Evolutionary conservation across 805 yeast genomes (phyloP), one percentile per base, ranked within the genome.

Genomic region (Metschnikowia baotianmanensis): DNA sequence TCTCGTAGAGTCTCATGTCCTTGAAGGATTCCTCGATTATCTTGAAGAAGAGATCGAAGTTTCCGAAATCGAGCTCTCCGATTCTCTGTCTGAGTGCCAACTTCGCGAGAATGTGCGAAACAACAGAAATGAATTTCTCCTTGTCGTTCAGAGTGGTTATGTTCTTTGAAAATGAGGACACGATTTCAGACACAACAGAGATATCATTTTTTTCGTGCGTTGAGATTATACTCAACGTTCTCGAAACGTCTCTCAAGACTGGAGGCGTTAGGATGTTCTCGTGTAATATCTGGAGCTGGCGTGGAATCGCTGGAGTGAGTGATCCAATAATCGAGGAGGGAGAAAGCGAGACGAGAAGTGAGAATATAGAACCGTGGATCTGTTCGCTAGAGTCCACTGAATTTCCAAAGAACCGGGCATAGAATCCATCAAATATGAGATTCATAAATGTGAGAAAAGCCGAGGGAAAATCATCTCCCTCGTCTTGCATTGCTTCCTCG

Each of bases 21-120:
- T 53, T 38, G 10, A 61, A 31, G 1, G 55, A 43, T 0, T 29
- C 34, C 8, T 50, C 31, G 4, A 61, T 40, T 4, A 35, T 34
- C 5, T 36, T 32, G 15, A 55, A 42, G 28, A 37, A 56, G 6
- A 34, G 8, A 8, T 30, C 34, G 18, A 59, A 45, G 3, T 18
- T 6, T 1, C 36, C 38, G 4, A 34, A 7, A 6, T 55, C 25
- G 10, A 66, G 28, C 11, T 44, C 29, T 20, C 46, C 31, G 8
- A 39, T 30, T 8, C 62, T 42, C 15, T 40, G 27, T 17, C 77
- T 55, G 6, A 69, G 52, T 5, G 54, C 54, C 31, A 76, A 51
- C 42, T 83, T 66, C 0, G 86, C 73, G 2, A 71, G 34, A 3
- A 81, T 43, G 47, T 58, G 78, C 0, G 80, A 72, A 3, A 65